Evolutionary conservation across 768 basidiomycete species (phyloP), one percentile per base, ranked within the genome.

Genomic region (Hirschioporus abietinus): DNA sequence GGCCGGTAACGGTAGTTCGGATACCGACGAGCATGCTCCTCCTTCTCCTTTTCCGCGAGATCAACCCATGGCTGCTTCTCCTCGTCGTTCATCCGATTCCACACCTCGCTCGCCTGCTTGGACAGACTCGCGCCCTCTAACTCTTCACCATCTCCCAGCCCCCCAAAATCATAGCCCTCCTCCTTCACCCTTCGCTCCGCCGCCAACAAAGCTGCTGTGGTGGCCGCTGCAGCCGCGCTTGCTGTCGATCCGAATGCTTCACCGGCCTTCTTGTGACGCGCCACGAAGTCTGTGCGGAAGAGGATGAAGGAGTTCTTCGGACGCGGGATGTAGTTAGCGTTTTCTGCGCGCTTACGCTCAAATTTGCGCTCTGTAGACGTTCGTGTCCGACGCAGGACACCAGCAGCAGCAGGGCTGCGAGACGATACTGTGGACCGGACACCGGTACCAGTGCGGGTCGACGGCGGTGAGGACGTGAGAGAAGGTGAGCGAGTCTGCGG

Each of bases 41-140:
- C 78, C 66, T 82, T 82, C 78, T 88, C 88, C 67, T 74, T 69
- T 57, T 83, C 82, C 0, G 90, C 88, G n/a, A 83, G 78, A 8
- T 73, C 71, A 70, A 82, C 81, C 79, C 80, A 91, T 65, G 74
- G 78, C 20, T 81, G 73, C 68, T 77, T 84, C 65, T 86, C 84
- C 58, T 80, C 78, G 0, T 71, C 66, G 0, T 83, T 68, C 17
- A 93, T 80, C 66, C 82, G 78, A 52, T 81, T 82, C 93, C 93
- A 95, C 34, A 89, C 87, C 64, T 88, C 87, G 0, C 85, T 88
- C 0, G 92, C 92, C 61, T 90, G 83, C 70, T 89, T 89, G n/a
- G 89, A 92, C 52, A 94, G 82, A 1, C 85, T 82, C 73, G 30
- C 60, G 25, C 42, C 15, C 42, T 52, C 42, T 10, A 52, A 20